These are phyloP conservation scores for Puccinia hordei DNA, from an alignment of 1,284 basidiomycete genomes.

Conservation along the genomic window DNA sequence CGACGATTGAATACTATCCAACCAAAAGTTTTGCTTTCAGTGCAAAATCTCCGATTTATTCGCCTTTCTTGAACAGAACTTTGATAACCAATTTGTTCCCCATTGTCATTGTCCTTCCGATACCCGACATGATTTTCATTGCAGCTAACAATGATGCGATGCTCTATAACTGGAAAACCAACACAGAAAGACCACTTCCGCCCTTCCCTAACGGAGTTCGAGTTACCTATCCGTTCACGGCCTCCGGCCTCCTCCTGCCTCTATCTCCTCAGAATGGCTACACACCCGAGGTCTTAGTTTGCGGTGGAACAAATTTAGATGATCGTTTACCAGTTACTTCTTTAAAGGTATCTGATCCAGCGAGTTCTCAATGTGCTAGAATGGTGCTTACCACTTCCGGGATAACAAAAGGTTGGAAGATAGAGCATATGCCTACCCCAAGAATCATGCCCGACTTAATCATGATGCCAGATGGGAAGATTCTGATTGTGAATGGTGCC, in stretches of 20 bases:
- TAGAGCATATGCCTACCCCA: constrained; percentile 72
- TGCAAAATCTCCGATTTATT: constrained; percentile 68
- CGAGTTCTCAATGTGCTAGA: constrained; percentile 72
- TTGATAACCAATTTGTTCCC: constrained; percentile 80
- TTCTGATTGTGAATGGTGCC: constrained; percentile 77
- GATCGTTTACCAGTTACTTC: constrained; percentile 67
- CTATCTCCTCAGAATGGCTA: constrained; percentile 69
- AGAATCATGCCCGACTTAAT: constrained; percentile 75
- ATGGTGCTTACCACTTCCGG: constrained; percentile 69
- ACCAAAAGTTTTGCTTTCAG: constrained; percentile 63
- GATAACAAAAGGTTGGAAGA: constrained; percentile 71
- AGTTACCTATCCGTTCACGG: constrained; percentile 82
- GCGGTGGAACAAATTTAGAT: constrained; percentile 73
- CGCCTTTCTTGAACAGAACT: constrained; percentile 71
- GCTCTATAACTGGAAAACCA: constrained; percentile 73
- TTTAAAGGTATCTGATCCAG: constrained; percentile 71
- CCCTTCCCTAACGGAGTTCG: constrained; percentile 75
- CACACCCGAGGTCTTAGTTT: constrained; percentile 71
- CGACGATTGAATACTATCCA: constrained; percentile 44
- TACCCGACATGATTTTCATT: constrained; percentile 70
- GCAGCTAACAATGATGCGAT: constrained; percentile 76
- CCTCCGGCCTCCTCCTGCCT: constrained; percentile 74
- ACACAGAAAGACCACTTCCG: constrained; percentile 71
- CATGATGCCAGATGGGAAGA: constrained; percentile 75
- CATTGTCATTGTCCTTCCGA: constrained; percentile 71